Evolutionary conservation across 495 filamentous ascomycete species (phyloP).

Genomic region (Penicillium arizonense): DNA sequence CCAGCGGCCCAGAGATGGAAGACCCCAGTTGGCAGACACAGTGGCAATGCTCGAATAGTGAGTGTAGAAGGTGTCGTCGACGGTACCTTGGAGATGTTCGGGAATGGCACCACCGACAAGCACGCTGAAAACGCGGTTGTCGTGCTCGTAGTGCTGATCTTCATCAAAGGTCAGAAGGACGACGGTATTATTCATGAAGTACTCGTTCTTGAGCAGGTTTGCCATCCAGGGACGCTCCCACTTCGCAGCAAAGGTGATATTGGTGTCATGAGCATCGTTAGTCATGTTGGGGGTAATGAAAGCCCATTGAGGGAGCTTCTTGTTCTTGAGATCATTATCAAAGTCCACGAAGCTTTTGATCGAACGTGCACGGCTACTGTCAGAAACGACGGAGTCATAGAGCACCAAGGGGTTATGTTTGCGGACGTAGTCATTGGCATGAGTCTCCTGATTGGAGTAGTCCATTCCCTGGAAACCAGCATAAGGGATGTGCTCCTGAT

Average conservation of each 20-base stretch:
- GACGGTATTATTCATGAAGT: slow-evolving; percentile 57
- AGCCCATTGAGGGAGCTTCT: slow-evolving; percentile 66
- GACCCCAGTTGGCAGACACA: slow-evolving; percentile 65
- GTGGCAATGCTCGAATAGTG: slow-evolving; percentile 70
- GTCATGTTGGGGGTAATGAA: slow-evolving; percentile 79
- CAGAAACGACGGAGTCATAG: slow-evolving; percentile 55
- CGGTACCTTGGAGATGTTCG: slow-evolving; percentile 53
- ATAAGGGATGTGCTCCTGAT: slow-evolving; percentile 68
- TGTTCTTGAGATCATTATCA: slow-evolving; percentile 51
- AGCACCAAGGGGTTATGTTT: slow-evolving; percentile 71
- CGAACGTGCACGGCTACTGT: slow-evolving; percentile 49
- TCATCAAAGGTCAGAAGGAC: slow-evolving; percentile 62
- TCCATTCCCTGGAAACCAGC: slow-evolving; percentile 62
- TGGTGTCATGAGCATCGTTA: slow-evolving; percentile 69
- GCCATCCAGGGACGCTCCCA: slow-evolving; percentile 62
- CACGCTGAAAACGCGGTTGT: slow-evolving; percentile 57
- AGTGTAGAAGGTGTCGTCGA: slow-evolving; percentile 66
- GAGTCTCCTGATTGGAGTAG: slow-evolving; percentile 48
- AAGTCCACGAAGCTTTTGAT: slow-evolving; percentile 70
- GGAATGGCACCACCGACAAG: slow-evolving; percentile 66
- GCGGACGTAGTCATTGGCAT: slow-evolving; percentile 64
- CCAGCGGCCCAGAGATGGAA: slow-evolving; percentile 67
- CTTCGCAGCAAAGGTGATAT: slow-evolving; percentile 54
- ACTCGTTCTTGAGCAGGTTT: slow-evolving; percentile 58
- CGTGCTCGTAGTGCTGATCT: slow-evolving; percentile 53